These are phyloP conservation scores for Galerina marginata DNA, from an alignment of 768 basidiomycete genomes.

Conservation along the genomic window DNA sequence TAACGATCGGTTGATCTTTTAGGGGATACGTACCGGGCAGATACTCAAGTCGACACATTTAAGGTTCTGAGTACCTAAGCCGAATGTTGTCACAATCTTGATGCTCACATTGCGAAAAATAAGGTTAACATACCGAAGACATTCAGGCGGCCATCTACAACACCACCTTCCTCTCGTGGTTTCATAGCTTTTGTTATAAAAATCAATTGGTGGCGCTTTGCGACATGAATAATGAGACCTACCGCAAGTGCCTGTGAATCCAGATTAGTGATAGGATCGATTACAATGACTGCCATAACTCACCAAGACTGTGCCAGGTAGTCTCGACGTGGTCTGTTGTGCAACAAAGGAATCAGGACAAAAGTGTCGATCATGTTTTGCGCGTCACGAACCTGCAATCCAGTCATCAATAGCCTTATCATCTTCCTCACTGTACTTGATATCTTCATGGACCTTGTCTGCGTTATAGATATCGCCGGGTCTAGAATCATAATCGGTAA, in stretches of 20 bases:
- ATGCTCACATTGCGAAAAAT: background rate
- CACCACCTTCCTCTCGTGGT: slow-evolving; percentile 67
- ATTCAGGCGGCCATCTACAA: slow-evolving; percentile 66
- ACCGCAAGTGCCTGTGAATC: slow-evolving; percentile 47
- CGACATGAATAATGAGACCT: slow-evolving; percentile 13
- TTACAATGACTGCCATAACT: slow-evolving; percentile 14
- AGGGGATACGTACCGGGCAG: slow-evolving; percentile 57
- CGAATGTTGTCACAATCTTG: background rate
- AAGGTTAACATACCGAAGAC: slow-evolving; percentile 49
- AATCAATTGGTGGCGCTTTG: background rate
- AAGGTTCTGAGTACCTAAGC: slow-evolving; percentile 60
- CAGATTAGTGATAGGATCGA: background rate
- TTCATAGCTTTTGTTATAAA: slow-evolving; percentile 55
- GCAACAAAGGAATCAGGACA: slow-evolving; percentile 36
- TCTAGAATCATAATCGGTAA: slow-evolving; percentile 22
- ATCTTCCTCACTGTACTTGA: slow-evolving; percentile 70
- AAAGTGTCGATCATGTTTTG: background rate
- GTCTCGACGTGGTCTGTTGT: slow-evolving; percentile 69
- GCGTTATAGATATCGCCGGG: slow-evolving; percentile 60
- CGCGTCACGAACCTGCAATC: slow-evolving; percentile 48
- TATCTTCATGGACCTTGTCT: slow-evolving; percentile 63
- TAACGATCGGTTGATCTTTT: slow-evolving; percentile 2
- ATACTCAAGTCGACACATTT: slow-evolving; percentile 74
- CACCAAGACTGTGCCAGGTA: slow-evolving; percentile 75
- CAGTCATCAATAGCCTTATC: slow-evolving; percentile 77